These are phyloP conservation scores for Metschnikowia chrysomelidarum DNA, from an alignment of 805 yeast genomes.

Conservation along the genomic window DNA sequence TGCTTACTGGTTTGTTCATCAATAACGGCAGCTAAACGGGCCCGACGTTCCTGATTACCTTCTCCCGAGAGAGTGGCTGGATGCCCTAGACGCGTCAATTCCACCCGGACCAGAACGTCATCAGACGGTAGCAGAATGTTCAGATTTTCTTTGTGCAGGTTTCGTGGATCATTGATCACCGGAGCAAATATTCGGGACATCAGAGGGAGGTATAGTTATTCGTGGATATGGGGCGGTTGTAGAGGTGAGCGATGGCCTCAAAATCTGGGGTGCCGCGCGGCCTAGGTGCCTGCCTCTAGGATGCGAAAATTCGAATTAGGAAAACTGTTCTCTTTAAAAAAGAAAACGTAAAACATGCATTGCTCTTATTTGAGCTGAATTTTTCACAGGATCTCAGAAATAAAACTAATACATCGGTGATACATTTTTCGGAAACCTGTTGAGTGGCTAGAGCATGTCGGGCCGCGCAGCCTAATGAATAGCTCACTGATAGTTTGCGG, in stretches of 20 bases:
- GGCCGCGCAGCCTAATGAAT: no score
- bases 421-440: no score
- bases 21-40: conserved; percentile 50
- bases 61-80: conserved; percentile 62
- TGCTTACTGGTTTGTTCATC: conserved; percentile 24
- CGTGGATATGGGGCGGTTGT: neutral
- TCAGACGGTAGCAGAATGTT: conserved; percentile 50
- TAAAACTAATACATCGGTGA: no score
- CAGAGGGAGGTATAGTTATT: neutral
- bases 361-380: no score
- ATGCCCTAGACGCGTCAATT: conserved; percentile 50
- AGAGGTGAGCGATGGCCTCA: neutral
- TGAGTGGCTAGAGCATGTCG: no score
- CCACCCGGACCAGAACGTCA: conserved; percentile 58
- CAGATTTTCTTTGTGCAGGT: neutral
- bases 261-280: no score
- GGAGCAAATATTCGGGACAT: conserved; percentile 17
- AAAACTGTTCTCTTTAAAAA: no score
- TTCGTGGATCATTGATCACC: conserved; percentile 14
- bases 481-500: no score
- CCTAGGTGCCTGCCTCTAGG: no score
- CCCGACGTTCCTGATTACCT: conserved; percentile 57
- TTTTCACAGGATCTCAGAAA: no score
- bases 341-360: no score
- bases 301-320: no score